Percentiles rank a stretch among this genome's conserved stretches.
phyloP scores from a whole-genome alignment of 306 rosid genomes.

The Crotalaria pallida region DNA sequence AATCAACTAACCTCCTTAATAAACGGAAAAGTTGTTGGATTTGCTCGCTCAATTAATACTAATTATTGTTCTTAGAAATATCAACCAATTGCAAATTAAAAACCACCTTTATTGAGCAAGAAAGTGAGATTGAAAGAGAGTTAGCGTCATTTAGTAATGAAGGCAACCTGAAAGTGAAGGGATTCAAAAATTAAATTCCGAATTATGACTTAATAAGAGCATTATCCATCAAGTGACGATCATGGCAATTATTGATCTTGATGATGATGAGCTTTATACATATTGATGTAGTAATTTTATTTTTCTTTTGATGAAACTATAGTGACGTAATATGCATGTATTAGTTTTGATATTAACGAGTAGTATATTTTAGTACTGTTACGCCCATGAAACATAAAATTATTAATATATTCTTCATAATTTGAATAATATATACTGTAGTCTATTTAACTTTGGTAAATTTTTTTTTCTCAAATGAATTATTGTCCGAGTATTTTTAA shows the following conservation, averaged over 20 bases:
- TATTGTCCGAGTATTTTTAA: too few relatives aligned
- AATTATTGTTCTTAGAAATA: not conserved
- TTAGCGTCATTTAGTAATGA: not conserved
- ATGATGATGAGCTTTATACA: not conserved
- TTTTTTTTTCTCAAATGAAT: too few relatives aligned
- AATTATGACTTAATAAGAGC: not conserved
- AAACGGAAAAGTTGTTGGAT: too few relatives aligned
- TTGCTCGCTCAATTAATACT: not conserved
- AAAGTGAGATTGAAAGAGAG: not conserved
- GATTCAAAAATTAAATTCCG: not conserved
- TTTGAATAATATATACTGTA: not conserved
- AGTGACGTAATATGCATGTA: not conserved
- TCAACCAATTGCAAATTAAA: not conserved
- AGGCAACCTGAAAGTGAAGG: slow-evolving; percentile 1
- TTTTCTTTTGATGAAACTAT: not conserved
- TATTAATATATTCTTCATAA: not conserved
- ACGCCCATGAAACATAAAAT: not conserved
- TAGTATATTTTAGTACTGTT: too few relatives aligned
- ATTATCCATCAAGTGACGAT: not conserved
- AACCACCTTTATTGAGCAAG: not conserved
- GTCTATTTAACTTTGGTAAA: too few relatives aligned
- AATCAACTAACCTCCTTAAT: too few relatives aligned
- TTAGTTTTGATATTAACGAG: not conserved
- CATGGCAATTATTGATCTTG: not conserved
- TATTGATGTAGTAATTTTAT: too few relatives aligned